phyloP scores from a whole-genome alignment of 2,329 filamentous ascomycete genomes.

The Calonectria montana region DNA sequence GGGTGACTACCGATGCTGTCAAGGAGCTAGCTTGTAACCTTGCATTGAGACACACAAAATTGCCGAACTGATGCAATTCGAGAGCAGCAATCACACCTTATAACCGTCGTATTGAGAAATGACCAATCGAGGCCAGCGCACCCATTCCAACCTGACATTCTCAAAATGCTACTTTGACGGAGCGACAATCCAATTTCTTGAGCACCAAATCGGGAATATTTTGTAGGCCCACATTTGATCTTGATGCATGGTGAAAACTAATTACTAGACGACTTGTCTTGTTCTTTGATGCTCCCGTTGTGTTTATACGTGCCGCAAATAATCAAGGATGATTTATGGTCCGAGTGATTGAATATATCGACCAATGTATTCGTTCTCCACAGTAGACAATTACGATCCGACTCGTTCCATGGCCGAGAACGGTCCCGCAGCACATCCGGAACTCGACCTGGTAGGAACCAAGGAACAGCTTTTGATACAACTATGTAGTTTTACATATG shows the following conservation, averaged over 20 bases:
- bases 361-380: too few species aligned
- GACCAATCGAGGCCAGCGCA: neutral
- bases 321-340: too few species aligned
- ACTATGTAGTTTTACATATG: too few species aligned
- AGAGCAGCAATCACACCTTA: neutral
- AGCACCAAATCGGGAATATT: neutral
- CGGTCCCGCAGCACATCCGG: neutral
- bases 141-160: neutral
- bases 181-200: neutral
- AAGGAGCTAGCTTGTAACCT: neutral
- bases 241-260: neutral
- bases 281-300: too few species aligned
- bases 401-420: neutral
- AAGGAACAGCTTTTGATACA: too few species aligned
- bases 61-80: neutral
- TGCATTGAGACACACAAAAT: neutral
- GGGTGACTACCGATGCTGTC: neutral
- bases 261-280: neutral
- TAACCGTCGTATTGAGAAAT: neutral
- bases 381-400: too few species aligned
- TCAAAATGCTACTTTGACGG: neutral
- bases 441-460: too few species aligned
- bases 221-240: too few species aligned
- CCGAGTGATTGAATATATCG: too few species aligned
- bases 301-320: neutral